Percentiles rank a stretch among this genome's conserved stretches.
Conservation (phyloP, 768 basidiomycete genomes). For the Pisolithus microcarpus region DNA sequence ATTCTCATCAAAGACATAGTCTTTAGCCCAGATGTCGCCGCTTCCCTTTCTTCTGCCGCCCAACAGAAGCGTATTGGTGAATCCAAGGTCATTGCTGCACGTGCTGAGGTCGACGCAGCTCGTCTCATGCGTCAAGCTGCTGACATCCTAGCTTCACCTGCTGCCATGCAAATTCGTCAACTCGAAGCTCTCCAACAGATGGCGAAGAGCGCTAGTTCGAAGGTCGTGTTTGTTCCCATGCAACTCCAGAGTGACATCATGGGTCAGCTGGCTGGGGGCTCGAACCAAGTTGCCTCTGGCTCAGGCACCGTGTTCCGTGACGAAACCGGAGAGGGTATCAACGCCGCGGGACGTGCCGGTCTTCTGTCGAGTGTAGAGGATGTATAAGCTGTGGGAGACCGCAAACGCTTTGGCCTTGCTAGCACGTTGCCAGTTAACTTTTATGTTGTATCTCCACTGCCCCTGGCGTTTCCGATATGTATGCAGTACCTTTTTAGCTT, state of each 20-base stretch:
- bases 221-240: constrained; percentile 94
- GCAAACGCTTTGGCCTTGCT: neutral
- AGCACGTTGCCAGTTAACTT: neutral
- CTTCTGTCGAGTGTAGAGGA: constrained; percentile 19
- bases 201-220: constrained; percentile 83
- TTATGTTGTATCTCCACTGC: too few relatives aligned
- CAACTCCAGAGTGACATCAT: constrained; percentile 72
- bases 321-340: constrained; percentile 19
- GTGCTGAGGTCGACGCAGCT: constrained; percentile 92
- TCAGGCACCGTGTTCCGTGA: constrained; percentile 15
- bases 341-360: constrained; percentile 19
- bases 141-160: constrained; percentile 88
- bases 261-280: constrained; percentile 34
- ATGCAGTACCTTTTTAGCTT: too few relatives aligned
- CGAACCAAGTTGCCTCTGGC: constrained; percentile 18
- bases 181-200: constrained; percentile 94
- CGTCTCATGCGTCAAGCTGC: constrained; percentile 96
- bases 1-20: constrained; percentile 95
- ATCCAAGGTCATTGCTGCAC: constrained; percentile 91
- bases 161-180: constrained; percentile 97
- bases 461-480: too few relatives aligned
- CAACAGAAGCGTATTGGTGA: constrained; percentile 98
- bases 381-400: constrained; percentile 10
- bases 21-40: constrained; percentile 85
- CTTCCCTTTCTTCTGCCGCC: constrained; percentile 88